Evolutionary conservation across 1,284 basidiomycete species (phyloP), one percentile per base, ranked within the genome.

Genomic region (Termitomyces sp.): DNA sequence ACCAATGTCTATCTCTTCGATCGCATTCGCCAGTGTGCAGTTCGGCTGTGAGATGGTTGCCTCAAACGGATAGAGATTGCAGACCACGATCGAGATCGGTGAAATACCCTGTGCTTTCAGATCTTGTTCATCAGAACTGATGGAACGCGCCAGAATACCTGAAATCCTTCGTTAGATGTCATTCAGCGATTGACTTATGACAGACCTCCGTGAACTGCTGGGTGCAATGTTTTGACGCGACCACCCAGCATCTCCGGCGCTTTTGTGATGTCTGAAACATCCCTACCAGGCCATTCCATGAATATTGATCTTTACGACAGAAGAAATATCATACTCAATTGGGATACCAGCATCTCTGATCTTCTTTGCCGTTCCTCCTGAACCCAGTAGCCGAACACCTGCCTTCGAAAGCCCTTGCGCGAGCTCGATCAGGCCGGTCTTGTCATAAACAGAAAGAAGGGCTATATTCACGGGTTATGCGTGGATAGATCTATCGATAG

Each of bases 211-310:
- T 99, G 97, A 24, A 99, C 93, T 19, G 91, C 95, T 50, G 97
- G 97, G 68, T 99, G 97, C n/a, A 99, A 83, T 5, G 97, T 99
- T 79, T 99, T 99, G 61, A 99, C 97, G 60, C 97, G 83, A 42
- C 97, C 97, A 53, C 96, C 95, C 13, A 99, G 83, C 94, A 99
- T 99, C 73, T 99, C 97, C n/a, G 96, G 97, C 1, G 95, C 95
- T 68, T 96, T 96, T 50, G 97, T 99, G 73, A 99, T 91, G 67
- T 94, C 92, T 19, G 94, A 94, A 44, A 99, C 95, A 83, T 99
- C 97, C 62, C 95, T 98, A 31, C 10, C 36, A 40, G 3, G 24
- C 39, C 41, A 34, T 26, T 12, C 40, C 43, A 43, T 34, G 41
- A 49, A 17, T 26, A 15, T 13, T 13, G 26, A 49, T n/a, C 5